Evolutionary conservation across 2,329 filamentous ascomycete genomes (phyloP).

Genomic region (Aspergillus bombycis): DNA sequence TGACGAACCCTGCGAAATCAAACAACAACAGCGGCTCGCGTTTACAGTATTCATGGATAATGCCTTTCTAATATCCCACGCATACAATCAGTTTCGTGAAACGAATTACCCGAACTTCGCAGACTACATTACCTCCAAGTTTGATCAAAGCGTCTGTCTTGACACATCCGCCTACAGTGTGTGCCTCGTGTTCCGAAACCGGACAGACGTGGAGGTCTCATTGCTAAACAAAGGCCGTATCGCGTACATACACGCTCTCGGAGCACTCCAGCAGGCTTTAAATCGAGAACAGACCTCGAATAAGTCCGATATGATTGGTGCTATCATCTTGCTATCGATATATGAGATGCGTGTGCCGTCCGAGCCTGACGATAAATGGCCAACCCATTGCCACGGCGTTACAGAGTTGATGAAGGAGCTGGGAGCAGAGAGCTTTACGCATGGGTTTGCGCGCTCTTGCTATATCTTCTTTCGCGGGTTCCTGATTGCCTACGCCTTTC

Average conservation of each 20-base stretch:
- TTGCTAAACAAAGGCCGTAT: constrained; percentile 28
- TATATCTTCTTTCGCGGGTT: constrained; percentile 44
- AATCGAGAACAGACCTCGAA: neutral
- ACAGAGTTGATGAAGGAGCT: constrained; percentile 39
- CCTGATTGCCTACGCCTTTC: constrained; percentile 38
- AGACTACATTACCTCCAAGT: constrained; percentile 27
- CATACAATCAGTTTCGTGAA: constrained; percentile 31
- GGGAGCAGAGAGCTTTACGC: constrained; percentile 32
- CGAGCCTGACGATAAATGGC: constrained; percentile 37
- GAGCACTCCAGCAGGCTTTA: constrained; percentile 33
- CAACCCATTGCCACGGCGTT: constrained; percentile 41
- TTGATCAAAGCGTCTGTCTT: constrained; percentile 27
- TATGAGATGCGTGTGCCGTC: constrained; percentile 46
- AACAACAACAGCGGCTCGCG: constrained; percentile 24
- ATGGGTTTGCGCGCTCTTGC: constrained; percentile 38
- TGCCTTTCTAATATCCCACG: constrained; percentile 33
- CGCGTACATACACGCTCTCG: constrained; percentile 38
- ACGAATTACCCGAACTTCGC: constrained; percentile 26
- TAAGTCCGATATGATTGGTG: constrained; percentile 27
- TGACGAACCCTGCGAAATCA: neutral
- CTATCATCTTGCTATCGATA: constrained; percentile 43
- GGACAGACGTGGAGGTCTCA: constrained; percentile 1
- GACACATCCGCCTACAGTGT: constrained; percentile 32
- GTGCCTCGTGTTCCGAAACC: constrained; percentile 31
- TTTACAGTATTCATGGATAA: constrained; percentile 32